phyloP scores from a whole-genome alignment of 805 yeast species.

The Blastobotrys terrestris region DNA sequence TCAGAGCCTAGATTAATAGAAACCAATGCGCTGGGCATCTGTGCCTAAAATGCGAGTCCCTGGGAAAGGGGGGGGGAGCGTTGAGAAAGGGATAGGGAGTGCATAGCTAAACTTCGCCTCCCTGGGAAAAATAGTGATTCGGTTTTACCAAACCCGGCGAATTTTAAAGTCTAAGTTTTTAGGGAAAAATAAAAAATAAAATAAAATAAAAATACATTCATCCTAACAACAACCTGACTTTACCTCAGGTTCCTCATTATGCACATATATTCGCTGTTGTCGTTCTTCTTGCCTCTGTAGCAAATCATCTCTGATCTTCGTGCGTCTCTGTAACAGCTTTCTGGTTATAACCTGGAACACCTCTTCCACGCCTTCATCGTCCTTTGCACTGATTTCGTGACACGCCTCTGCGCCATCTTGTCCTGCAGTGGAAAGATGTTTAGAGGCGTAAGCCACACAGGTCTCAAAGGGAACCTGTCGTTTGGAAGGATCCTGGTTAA shows the following conservation, averaged over 20 bases:
- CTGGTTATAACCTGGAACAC: constrained; percentile 30
- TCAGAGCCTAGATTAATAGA: no score
- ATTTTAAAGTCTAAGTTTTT: no score
- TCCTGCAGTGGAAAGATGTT: constrained; percentile 20
- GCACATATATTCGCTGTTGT: constrained; percentile 22
- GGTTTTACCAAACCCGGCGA: no score
- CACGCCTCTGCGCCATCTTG: constrained; percentile 25
- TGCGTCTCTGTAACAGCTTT: constrained; percentile 23
- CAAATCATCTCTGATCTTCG: constrained; percentile 13
- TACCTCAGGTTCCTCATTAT: constrained; percentile 24
- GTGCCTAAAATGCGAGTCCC: no score
- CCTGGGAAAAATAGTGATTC: no score
- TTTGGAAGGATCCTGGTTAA: constrained; percentile 28
- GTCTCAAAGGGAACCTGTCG: constrained; percentile 32
- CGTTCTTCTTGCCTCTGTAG: constrained; percentile 15
- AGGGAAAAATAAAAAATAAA: not conserved
- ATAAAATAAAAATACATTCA: not conserved
- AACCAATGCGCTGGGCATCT: no score
- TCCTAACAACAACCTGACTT: constrained; percentile 20
- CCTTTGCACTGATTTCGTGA: constrained; percentile 32
- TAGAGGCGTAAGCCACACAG: constrained; percentile 28
- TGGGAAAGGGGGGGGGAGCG: no score
- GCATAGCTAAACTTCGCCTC: not conserved
- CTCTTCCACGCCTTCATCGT: constrained; percentile 31
- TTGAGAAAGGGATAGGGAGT: no score